Percentiles rank a stretch among this genome's conserved stretches.
phyloP scores from a whole-genome alignment of 192 early-diverging fungal genomes.

The Linnemannia zychae region DNA sequence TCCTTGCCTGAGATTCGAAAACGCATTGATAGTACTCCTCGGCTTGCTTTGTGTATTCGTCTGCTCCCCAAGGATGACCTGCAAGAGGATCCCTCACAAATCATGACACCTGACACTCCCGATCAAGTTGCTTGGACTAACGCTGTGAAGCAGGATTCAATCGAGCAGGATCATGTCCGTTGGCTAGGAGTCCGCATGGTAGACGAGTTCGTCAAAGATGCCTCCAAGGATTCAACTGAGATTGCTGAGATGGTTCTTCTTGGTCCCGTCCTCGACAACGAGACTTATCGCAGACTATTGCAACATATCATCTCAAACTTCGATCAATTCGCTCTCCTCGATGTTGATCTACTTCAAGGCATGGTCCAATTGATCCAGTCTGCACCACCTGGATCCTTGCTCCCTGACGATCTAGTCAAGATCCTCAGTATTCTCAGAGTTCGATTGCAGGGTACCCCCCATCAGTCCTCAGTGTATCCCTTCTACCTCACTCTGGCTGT shows the following conservation, averaged over 20 bases:
- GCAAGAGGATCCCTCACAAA: too few species aligned
- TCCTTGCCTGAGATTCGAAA: too few species aligned
- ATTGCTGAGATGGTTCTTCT: constrained; percentile 3
- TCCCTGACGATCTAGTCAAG: constrained; percentile 16
- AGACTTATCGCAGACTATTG: not conserved
- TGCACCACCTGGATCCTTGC: not conserved
- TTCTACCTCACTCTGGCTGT: too few species aligned
- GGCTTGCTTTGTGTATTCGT: too few species aligned
- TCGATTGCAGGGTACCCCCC: not conserved
- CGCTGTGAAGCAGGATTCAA: not conserved
- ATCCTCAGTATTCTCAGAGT: not conserved
- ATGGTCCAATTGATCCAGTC: not conserved
- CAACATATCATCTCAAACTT: not conserved
- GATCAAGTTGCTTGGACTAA: not conserved
- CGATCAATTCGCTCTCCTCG: not conserved
- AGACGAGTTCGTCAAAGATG: not conserved
- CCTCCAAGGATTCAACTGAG: not conserved
- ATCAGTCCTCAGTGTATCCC: too few species aligned
- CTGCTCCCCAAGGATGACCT: too few species aligned
- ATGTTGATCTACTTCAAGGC: not conserved
- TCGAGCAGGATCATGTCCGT: not conserved
- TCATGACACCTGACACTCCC: too few species aligned
- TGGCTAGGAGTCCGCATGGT: not conserved
- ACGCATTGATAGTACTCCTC: too few species aligned
- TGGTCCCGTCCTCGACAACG: not conserved